A percentile compares a stretch with the other conserved stretches of the same genome.
Evolutionary conservation across 2,329 filamentous ascomycete species (phyloP).

Genomic region (Colletotrichum sp.): DNA sequence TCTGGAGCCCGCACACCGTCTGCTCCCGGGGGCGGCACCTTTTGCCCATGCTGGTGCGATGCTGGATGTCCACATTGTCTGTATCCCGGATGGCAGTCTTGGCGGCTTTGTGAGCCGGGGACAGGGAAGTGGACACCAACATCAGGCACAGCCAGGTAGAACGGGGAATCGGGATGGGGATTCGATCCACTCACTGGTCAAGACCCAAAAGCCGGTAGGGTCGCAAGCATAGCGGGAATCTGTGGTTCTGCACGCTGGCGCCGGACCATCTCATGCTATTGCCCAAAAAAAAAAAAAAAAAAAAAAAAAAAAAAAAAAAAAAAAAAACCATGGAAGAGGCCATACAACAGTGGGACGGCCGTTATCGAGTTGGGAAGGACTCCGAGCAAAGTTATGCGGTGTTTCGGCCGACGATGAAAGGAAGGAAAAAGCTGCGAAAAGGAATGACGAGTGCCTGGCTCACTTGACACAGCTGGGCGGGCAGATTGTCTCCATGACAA

Average conservation of each 20-base stretch:
- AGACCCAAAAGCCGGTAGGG: background rate
- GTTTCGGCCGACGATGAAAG: background rate
- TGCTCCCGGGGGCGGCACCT: background rate
- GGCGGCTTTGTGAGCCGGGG: background rate
- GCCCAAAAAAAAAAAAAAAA: background rate
- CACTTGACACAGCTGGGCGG: background rate
- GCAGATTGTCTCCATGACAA: background rate
- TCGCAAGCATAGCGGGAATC: slow-evolving; percentile 3
- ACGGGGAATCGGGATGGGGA: background rate
- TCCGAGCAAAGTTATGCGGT: background rate
- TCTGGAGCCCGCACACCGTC: background rate
- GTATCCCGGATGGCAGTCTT: background rate
- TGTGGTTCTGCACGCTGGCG: background rate
- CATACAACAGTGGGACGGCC: background rate
- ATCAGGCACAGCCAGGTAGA: background rate
- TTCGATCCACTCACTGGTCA: background rate
- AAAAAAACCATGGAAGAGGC: background rate
- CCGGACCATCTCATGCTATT: background rate
- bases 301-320: slow-evolving; percentile 1
- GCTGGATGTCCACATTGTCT: background rate
- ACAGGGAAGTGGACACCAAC: background rate
- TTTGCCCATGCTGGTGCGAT: background rate
- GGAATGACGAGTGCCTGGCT: background rate
- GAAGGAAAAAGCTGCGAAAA: background rate
- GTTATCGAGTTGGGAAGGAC: background rate